A percentile compares a stretch with the other conserved stretches of the same genome.
Evolutionary conservation across 345 rosid species (phyloP).

Genomic region (Jatropha curcas): DNA sequence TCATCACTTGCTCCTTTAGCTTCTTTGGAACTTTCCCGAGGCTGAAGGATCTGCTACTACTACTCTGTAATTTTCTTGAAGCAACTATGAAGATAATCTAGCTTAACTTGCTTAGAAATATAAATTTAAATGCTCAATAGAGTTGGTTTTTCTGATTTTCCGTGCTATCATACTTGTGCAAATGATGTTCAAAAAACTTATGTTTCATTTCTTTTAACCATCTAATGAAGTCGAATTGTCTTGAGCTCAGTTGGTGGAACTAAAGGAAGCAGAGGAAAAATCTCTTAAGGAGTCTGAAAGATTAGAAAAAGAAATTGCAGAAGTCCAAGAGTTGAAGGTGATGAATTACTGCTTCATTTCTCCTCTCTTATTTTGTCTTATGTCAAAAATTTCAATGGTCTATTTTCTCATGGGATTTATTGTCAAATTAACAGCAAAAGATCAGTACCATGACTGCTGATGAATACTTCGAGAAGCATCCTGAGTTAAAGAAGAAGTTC

Average conservation of each 20-base stretch:
- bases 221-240: not conserved
- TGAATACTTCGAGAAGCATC: constrained; percentile 95
- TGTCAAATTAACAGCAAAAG: constrained; percentile 55
- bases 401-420: not conserved
- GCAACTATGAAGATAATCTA: not conserved
- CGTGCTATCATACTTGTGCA: not conserved
- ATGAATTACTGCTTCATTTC: not conserved
- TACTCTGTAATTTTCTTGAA: no score
- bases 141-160: not conserved
- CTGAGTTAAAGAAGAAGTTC: constrained; percentile 92
- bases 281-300: constrained; percentile 86
- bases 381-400: not conserved
- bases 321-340: constrained; percentile 91
- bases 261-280: constrained; percentile 84
- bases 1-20: not conserved
- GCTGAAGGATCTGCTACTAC: not conserved
- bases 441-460: constrained; percentile 98
- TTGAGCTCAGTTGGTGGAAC: constrained; percentile 65
- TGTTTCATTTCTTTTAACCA: not conserved
- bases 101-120: no score
- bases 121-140: not conserved
- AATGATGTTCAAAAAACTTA: not conserved
- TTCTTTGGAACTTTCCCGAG: not conserved
- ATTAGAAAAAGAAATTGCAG: constrained; percentile 82
- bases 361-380: not conserved